Percentiles rank a stretch among this genome's conserved stretches.
Evolutionary conservation across 352 stramenopile species (phyloP).

Genomic region (Detonula confervacea): DNA sequence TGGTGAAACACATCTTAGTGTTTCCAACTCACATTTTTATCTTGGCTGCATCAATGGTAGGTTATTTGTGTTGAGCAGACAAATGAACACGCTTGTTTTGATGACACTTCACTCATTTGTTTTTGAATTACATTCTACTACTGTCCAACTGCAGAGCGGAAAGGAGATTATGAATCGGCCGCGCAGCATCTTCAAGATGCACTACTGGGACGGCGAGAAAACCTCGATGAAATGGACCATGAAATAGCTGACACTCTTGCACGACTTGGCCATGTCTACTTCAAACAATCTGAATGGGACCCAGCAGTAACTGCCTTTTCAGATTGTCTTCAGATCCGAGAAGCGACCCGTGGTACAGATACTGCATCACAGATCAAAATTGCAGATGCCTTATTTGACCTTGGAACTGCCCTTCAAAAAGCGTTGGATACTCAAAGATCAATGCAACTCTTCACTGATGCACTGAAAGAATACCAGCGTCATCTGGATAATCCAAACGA

Average conservation of each 20-base stretch:
- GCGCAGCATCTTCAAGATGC: slow-evolving; percentile 58
- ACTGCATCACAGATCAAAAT: slow-evolving; percentile 55
- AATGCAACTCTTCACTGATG: slow-evolving; percentile 67
- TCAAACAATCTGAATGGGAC: slow-evolving; percentile 54
- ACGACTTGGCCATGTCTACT: slow-evolving; percentile 65
- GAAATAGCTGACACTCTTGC: slow-evolving; percentile 55
- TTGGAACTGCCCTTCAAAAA: slow-evolving; percentile 56
- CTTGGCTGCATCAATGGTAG: slow-evolving; percentile 67
- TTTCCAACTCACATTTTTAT: slow-evolving; percentile 65
- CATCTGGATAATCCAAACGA: slow-evolving; percentile 62
- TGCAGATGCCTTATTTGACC: slow-evolving; percentile 65
- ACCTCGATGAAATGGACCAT: slow-evolving; percentile 53
- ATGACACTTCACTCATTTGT: not conserved
- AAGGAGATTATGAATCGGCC: slow-evolving; percentile 55
- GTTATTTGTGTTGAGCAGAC: slow-evolving; percentile 7
- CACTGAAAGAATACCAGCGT: slow-evolving; percentile 67
- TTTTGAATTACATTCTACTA: slow-evolving; percentile 2
- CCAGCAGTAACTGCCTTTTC: slow-evolving; percentile 55
- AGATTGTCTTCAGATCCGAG: slow-evolving; percentile 60
- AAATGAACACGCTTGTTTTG: slow-evolving; percentile 1
- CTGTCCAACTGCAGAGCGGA: slow-evolving; percentile 25
- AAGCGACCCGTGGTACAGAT: slow-evolving; percentile 47
- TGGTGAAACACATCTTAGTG: slow-evolving; percentile 44
- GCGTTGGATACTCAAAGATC: slow-evolving; percentile 58
- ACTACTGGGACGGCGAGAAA: slow-evolving; percentile 43